phyloP scores from a whole-genome alignment of 1,139 yeast species.

The Candida mesenterica region DNA sequence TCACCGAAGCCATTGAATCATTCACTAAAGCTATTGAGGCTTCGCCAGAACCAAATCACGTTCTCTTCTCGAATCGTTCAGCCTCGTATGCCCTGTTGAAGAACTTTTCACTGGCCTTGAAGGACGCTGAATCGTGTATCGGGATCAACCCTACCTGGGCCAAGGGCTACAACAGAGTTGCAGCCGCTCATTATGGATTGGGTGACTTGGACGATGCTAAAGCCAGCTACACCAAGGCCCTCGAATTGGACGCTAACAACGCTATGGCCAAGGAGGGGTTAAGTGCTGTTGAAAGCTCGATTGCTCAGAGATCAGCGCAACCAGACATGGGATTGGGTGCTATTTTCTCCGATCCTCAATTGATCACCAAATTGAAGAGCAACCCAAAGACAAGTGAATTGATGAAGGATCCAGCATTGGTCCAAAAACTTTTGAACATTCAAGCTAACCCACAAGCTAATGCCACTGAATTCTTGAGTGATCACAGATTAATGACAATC shows the following conservation, averaged over 20 bases:
- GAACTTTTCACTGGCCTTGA: constrained; percentile 68
- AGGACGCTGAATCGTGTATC: constrained; percentile 82
- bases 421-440: constrained; percentile 64
- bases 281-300: constrained; percentile 61
- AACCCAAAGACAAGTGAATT: constrained; percentile 87
- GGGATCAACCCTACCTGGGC: constrained; percentile 85
- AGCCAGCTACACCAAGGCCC: constrained; percentile 71
- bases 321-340: constrained; percentile 79
- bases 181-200: constrained; percentile 87
- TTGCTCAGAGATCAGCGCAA: constrained; percentile 37
- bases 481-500: constrained; percentile 85
- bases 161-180: constrained; percentile 91
- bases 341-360: constrained; percentile 77
- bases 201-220: constrained; percentile 73
- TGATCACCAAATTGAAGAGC: constrained; percentile 68
- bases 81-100: constrained; percentile 84
- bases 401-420: constrained; percentile 85
- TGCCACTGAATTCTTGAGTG: constrained; percentile 63
- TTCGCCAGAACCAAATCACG: constrained; percentile 83
- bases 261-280: constrained; percentile 88
- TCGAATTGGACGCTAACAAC: constrained; percentile 77
- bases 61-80: constrained; percentile 89
- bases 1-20: constrained; percentile 69
- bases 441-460: constrained; percentile 74
- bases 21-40: constrained; percentile 87